Evolutionary conservation across 2,329 filamentous ascomycete genomes (phyloP).

Genomic region (Microsporum ferrugineum): DNA sequence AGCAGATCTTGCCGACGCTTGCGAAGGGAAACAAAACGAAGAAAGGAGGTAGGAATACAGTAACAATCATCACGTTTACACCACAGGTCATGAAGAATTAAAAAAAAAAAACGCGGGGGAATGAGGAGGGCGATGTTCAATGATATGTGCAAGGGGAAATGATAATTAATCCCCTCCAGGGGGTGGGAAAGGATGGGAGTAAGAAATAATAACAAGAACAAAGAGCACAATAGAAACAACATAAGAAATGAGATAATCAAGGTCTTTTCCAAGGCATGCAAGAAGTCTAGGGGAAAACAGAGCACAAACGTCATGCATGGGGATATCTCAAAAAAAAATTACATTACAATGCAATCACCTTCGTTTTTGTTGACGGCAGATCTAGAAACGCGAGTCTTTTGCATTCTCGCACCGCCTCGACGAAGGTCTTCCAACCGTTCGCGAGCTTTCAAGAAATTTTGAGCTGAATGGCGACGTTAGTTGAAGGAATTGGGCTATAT

Average conservation of each 20-base stretch:
- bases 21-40: background rate
- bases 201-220: background rate
- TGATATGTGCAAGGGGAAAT: slow-evolving; percentile 3
- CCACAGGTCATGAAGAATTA: slow-evolving; percentile 2
- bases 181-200: background rate
- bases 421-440: slow-evolving; percentile 89
- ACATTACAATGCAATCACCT: slow-evolving; percentile 81
- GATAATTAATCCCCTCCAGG: slow-evolving; percentile 1
- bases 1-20: background rate
- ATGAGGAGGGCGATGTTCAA: background rate
- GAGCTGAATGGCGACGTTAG: slow-evolving; percentile 46
- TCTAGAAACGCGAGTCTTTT: slow-evolving; percentile 67
- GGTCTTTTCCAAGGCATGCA: background rate
- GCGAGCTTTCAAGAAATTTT: slow-evolving; percentile 87
- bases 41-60: background rate
- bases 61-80: slow-evolving; percentile 2
- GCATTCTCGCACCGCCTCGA: slow-evolving; percentile 58
- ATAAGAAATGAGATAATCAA: background rate
- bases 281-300: slow-evolving; percentile 7
- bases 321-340: slow-evolving; percentile 18
- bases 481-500: background rate
- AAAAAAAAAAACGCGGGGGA: background rate
- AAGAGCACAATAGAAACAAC: background rate
- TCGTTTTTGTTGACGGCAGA: slow-evolving; percentile 75
- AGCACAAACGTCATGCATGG: background rate